Base-by-base conservation (phyloP, 2,329 filamentous ascomycete species). In the Ceratocystis cacaofunesta region DNA sequence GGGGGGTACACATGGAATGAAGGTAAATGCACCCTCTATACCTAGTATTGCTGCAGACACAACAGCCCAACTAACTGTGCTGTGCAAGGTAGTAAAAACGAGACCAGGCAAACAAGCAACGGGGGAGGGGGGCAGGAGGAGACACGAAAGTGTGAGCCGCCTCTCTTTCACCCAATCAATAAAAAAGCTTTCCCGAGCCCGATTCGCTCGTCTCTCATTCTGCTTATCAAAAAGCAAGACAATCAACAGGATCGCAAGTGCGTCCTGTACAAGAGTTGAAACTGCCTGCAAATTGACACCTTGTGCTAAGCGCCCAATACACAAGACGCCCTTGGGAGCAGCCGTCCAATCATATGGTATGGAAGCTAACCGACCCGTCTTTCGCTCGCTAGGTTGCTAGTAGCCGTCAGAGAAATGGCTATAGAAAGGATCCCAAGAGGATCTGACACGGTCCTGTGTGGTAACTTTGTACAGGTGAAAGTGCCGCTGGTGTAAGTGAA, bases 231-330 rank as follows among this genome's bases (percentile, higher is more conserved):
- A 36, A 36, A 36, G 32, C 32, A 36, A 36, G 32, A 36, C 32
- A 36, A 3, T 4, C 32, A 36, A 12, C 8, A 36, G 32, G 32
- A 36, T 36, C 32, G 8, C 3, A 36, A 36, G 8, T 36, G 32
- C 8, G 2, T 36, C 8, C 32, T 36, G 32, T 57, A 30, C 12
- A 30, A 30, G 52, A 30, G 52, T 57, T 57, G 22, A 61, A 61
- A 61, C 43, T 25, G 6, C 22, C 32, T 3, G 25, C 19, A 55
- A 64, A 62, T 50, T 36, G 19, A 36, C 15, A 30, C 22, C 44
- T n/a, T 17, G 19, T 19, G 61, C 46, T 63, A 63, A 63, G 61
- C 61, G 61, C 61, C 44, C n/a, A 41, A 19, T 32, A 25, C 36
- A 36, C 46, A 43, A 52, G 46, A 30, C 28, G 61, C 30, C 46